These are phyloP conservation scores for Ceratobasidium sp. DNA, from an alignment of 1,284 basidiomycete species.

Conservation along the genomic window DNA sequence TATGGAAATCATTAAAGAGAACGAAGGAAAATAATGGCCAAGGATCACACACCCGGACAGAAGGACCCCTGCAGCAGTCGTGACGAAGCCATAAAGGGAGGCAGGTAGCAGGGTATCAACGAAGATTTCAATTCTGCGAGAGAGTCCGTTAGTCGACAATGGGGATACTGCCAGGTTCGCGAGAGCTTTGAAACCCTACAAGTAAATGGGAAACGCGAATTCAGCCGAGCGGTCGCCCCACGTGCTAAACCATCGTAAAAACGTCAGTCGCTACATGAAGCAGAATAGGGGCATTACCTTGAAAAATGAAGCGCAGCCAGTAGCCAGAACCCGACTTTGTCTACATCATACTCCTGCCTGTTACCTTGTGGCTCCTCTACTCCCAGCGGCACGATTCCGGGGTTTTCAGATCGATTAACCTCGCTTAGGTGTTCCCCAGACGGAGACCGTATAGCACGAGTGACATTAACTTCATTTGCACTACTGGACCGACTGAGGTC, in stretches of 20 bases:
- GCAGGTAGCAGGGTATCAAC: conserved; percentile 64
- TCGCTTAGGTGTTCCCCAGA: not conserved
- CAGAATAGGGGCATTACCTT: not conserved
- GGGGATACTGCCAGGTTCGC: not conserved
- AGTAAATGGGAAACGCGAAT: conserved; percentile 62
- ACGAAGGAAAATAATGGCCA: not conserved
- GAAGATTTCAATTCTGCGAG: conserved; percentile 57
- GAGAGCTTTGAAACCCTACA: conserved; percentile 47
- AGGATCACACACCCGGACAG: conserved; percentile 44
- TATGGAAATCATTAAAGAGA: conserved; percentile 56
- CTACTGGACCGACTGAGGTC: not conserved
- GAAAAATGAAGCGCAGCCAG: conserved; percentile 37
- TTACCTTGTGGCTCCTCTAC: not conserved
- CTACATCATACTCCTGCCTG: not conserved
- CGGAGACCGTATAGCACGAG: not conserved
- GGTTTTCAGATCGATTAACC: not conserved
- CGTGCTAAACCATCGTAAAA: conserved; percentile 52
- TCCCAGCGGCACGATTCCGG: not conserved
- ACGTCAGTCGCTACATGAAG: not conserved
- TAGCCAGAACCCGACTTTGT: conserved; percentile 35
- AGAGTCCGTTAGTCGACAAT: not conserved
- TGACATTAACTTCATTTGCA: not conserved
- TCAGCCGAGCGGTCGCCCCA: conserved; percentile 61
- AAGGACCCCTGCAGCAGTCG: conserved; percentile 56
- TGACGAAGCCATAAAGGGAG: conserved; percentile 62